Evolutionary conservation across 2,329 filamentous ascomycete genomes (phyloP).

Genomic region (Colletotrichum cuscutae): DNA sequence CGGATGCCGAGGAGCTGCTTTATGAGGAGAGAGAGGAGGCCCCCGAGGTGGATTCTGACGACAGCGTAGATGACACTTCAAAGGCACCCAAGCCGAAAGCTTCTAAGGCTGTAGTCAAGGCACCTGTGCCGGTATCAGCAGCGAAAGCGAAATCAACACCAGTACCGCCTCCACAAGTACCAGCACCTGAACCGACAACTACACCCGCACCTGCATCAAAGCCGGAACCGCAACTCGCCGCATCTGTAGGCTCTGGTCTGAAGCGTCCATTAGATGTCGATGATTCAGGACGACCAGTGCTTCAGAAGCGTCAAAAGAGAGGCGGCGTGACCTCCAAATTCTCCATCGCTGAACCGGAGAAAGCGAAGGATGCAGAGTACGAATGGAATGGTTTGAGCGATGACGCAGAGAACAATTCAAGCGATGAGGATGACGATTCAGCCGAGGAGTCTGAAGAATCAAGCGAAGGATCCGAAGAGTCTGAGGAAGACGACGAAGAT

Average conservation of each 20-base stretch:
- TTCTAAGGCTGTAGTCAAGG: background rate
- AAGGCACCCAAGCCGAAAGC: constrained; percentile 23
- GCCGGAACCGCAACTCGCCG: constrained; percentile 5
- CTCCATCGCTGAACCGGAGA: constrained; percentile 54
- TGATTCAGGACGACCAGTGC: constrained; percentile 80
- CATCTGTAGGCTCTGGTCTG: constrained; percentile 76
- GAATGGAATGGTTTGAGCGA: constrained; percentile 38
- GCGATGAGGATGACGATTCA: constrained; percentile 37
- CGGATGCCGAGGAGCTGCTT: constrained; percentile 64
- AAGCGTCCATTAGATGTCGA: constrained; percentile 88
- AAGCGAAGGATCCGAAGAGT: constrained; percentile 39
- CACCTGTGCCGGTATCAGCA: background rate
- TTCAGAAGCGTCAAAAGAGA: constrained; percentile 84
- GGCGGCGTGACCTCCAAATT: constrained; percentile 68
- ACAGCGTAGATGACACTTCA: constrained; percentile 40
- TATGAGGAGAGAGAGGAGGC: constrained; percentile 53
- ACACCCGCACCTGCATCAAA: background rate
- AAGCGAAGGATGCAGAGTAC: constrained; percentile 40
- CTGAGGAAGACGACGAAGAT: constrained; percentile 43
- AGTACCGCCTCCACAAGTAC: constrained; percentile 27
- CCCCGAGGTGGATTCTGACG: constrained; percentile 43
- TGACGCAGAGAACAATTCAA: constrained; percentile 17
- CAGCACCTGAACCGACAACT: background rate
- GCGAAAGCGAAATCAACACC: constrained; percentile 7
- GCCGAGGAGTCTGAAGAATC: constrained; percentile 41